These are phyloP conservation scores for Penicillium vulpinum DNA, from an alignment of 2,329 filamentous ascomycete genomes.

Conservation along the genomic window DNA sequence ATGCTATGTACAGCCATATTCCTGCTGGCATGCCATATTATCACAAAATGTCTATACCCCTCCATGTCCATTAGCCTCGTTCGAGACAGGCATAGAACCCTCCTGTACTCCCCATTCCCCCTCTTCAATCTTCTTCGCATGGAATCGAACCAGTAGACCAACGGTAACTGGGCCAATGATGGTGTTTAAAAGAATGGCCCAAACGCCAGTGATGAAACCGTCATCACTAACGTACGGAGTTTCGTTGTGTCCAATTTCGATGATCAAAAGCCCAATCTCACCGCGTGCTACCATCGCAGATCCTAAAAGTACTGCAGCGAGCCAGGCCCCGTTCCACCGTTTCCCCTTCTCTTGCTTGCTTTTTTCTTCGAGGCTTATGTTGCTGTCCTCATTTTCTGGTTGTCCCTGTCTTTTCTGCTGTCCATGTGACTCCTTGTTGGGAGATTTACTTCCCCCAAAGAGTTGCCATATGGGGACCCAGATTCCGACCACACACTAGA, in stretches of 20 bases:
- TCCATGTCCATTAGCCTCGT: not conserved
- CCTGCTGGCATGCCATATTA: too few species aligned
- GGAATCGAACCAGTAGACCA: conserved; percentile 27
- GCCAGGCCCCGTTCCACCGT: conserved; percentile 15
- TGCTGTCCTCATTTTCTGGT: not conserved
- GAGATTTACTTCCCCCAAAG: not conserved
- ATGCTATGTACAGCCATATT: not conserved
- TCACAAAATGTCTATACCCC: not conserved
- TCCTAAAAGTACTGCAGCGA: conserved; percentile 29
- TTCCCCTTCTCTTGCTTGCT: not conserved
- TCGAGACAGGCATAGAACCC: not conserved
- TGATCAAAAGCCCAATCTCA: conserved; percentile 36
- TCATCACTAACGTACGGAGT: conserved; percentile 44
- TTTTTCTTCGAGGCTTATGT: not conserved
- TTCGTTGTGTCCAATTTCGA: conserved; percentile 35
- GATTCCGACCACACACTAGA: conserved; percentile 29
- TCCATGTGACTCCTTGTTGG: not conserved
- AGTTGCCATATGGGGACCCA: conserved; percentile 30
- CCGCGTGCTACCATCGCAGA: conserved; percentile 37
- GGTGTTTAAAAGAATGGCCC: conserved; percentile 37
- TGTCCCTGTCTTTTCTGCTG: not conserved
- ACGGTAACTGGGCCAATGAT: conserved; percentile 33
- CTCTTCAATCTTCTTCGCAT: conserved; percentile 22
- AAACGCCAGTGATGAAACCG: conserved; percentile 30
- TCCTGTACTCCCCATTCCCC: conserved; percentile 31